phyloP scores from a whole-genome alignment of 257 asterid genomes.

The Solanum sejunctum region DNA sequence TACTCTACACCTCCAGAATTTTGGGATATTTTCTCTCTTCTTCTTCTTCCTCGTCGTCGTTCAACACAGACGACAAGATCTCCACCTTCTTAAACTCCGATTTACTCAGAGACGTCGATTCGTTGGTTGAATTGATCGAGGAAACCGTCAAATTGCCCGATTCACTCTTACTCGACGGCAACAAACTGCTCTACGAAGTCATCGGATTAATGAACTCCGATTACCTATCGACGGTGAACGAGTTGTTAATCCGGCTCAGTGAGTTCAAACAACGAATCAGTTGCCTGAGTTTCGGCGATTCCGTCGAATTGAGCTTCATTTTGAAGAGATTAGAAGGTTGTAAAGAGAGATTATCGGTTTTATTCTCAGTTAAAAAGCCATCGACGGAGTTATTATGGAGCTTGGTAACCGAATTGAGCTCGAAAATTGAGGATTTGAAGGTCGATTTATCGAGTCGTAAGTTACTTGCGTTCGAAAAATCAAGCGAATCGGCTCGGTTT shows the following conservation, averaged over 20 bases:
- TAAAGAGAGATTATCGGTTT: conserved; percentile 20
- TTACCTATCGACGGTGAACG: conserved; percentile 37
- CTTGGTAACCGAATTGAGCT: conserved; percentile 27
- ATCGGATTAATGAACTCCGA: conserved; percentile 26
- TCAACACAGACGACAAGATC: conserved; percentile 21
- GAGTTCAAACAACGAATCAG: conserved; percentile 48
- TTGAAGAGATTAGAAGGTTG: conserved; percentile 49
- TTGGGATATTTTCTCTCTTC: conserved; percentile 52
- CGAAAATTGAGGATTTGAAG: conserved; percentile 17
- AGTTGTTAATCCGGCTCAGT: conserved; percentile 30
- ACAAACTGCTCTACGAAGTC: conserved; percentile 29
- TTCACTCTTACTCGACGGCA: conserved; percentile 23
- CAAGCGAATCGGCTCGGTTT: conserved; percentile 61
- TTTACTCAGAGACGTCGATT: conserved; percentile 46
- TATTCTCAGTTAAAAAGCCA: conserved; percentile 30
- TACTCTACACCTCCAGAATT: conserved; percentile 38
- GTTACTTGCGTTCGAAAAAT: conserved; percentile 18
- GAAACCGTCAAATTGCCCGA: conserved; percentile 49
- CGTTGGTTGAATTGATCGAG: conserved; percentile 26
- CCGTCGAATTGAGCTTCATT: conserved; percentile 42
- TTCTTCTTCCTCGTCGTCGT: conserved; percentile 15
- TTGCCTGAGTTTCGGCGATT: conserved; percentile 45
- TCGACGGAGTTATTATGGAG: conserved; percentile 43
- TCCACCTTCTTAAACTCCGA: conserved; percentile 33
- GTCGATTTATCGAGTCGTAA: conserved; percentile 11